Percentiles rank a stretch among this genome's conserved stretches.
Evolutionary conservation across 768 basidiomycete species (phyloP).

Genomic region (Cystobasidium ongulense): DNA sequence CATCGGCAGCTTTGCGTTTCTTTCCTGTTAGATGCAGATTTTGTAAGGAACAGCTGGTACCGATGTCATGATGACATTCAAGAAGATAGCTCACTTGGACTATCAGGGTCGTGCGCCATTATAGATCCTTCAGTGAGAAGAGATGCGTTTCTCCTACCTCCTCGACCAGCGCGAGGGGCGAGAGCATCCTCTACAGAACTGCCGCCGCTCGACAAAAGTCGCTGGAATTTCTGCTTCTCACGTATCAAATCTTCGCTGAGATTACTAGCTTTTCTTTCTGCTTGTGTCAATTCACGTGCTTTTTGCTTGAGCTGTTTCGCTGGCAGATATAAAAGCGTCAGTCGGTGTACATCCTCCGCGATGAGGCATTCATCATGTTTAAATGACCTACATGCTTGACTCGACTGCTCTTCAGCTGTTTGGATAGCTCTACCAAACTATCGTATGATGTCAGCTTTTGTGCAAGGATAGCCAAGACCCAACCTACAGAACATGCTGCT

Average conservation of each 20-base stretch:
- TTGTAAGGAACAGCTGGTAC: neutral
- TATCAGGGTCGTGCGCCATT: neutral
- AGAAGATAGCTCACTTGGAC: neutral
- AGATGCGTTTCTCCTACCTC: neutral
- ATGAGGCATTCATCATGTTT: neutral
- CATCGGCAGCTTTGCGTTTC: constrained; percentile 23
- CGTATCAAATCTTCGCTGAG: neutral
- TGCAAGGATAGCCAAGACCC: neutral
- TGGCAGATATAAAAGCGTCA: neutral
- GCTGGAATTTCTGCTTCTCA: constrained; percentile 1
- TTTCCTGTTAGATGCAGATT: neutral
- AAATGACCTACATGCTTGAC: constrained; percentile 10
- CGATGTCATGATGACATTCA: neutral
- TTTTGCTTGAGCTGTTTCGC: constrained; percentile 7
- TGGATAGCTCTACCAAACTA: constrained; percentile 1
- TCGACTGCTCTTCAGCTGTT: neutral
- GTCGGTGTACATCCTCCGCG: neutral
- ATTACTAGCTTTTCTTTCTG: constrained; percentile 1
- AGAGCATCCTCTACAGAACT: neutral
- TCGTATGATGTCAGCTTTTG: neutral
- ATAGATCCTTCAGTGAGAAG: neutral
- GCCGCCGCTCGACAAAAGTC: neutral
- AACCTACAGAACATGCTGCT: constrained; percentile 9
- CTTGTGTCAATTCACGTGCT: neutral
- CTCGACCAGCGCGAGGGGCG: neutral